Evolutionary conservation across 129 eudicot species (phyloP).

Genomic region (Artemisia argyi): DNA sequence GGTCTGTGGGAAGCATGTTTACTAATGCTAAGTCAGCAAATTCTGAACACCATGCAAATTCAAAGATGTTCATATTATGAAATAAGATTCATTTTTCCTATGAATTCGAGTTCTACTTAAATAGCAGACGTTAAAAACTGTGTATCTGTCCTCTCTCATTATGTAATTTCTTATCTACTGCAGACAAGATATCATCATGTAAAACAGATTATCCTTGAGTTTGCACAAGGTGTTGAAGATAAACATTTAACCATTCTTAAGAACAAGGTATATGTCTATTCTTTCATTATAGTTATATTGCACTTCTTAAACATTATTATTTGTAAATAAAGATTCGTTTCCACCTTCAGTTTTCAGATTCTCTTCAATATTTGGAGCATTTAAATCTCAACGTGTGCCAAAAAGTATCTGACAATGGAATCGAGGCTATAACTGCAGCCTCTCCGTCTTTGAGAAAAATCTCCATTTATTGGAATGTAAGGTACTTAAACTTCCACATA

Average conservation of each 20-base stretch:
- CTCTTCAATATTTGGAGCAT: slow-evolving; percentile 60
- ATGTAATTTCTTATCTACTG: slow-evolving; percentile 24
- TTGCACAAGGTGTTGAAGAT: slow-evolving; percentile 89
- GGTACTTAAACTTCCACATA: slow-evolving; percentile 44
- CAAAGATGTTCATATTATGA: not conserved
- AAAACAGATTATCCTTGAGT: slow-evolving; percentile 82
- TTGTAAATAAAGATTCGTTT: slow-evolving; percentile 15
- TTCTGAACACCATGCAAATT: no score
- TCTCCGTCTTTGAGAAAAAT: slow-evolving; percentile 63
- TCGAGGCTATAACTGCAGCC: slow-evolving; percentile 61
- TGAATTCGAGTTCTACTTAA: not conserved
- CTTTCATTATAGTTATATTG: not conserved
- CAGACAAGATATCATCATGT: slow-evolving; percentile 82
- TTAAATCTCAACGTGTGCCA: slow-evolving; percentile 91
- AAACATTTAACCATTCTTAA: slow-evolving; percentile 59
- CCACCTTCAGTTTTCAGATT: slow-evolving; percentile 49
- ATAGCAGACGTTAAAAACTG: not conserved
- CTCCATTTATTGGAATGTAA: slow-evolving; percentile 97
- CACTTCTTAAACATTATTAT: not conserved
- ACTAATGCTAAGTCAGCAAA: no score
- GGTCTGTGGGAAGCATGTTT: no score
- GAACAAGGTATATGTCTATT: slow-evolving; percentile 46
- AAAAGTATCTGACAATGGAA: slow-evolving; percentile 79
- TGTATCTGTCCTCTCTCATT: slow-evolving; percentile 2
- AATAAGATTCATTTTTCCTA: not conserved